Conservation (phyloP, 352 stramenopile genomes). For the Phytophthora pluvialis region DNA sequence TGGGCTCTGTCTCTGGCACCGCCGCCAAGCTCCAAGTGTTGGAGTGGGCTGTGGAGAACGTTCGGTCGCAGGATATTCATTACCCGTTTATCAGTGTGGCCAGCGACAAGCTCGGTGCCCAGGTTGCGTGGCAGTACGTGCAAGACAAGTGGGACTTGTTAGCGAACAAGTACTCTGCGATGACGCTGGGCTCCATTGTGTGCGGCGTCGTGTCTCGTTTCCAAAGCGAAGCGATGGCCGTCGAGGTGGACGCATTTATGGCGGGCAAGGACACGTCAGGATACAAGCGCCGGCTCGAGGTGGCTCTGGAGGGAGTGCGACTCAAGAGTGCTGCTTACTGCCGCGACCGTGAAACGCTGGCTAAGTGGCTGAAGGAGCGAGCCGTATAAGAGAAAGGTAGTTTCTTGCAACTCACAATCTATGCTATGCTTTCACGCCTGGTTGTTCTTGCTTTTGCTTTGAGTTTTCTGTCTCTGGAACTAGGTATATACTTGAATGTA, state of each 20-base stretch:
- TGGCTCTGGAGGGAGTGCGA: constrained; percentile 61
- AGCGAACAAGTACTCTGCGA: constrained; percentile 61
- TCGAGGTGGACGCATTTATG: constrained; percentile 65
- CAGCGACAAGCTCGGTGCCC: constrained; percentile 46
- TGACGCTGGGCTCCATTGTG: constrained; percentile 57
- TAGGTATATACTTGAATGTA: too few relatives aligned
- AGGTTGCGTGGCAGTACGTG: constrained; percentile 74
- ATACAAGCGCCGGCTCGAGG: constrained; percentile 62
- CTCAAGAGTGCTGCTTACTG: constrained; percentile 56
- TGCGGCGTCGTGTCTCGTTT: constrained; percentile 50
- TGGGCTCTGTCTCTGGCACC: constrained; percentile 55
- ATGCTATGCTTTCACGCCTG: not conserved
- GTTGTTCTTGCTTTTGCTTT: not conserved
- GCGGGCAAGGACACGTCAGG: constrained; percentile 59
- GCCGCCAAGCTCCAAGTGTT: constrained; percentile 64
- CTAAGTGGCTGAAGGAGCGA: constrained; percentile 60
- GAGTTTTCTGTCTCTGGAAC: not conserved
- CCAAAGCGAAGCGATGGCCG: constrained; percentile 52
- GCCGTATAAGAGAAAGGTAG: constrained; percentile 18
- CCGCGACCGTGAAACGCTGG: constrained; percentile 60
- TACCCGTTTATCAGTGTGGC: constrained; percentile 61
- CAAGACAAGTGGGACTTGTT: constrained; percentile 70
- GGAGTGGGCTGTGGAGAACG: constrained; percentile 73
- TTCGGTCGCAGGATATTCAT: constrained; percentile 73
- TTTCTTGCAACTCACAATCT: not conserved